Percentiles rank a stretch among this genome's conserved stretches.
phyloP scores from a whole-genome alignment of 1,139 yeast genomes.

The Kurtzmaniella quercitrusa region DNA sequence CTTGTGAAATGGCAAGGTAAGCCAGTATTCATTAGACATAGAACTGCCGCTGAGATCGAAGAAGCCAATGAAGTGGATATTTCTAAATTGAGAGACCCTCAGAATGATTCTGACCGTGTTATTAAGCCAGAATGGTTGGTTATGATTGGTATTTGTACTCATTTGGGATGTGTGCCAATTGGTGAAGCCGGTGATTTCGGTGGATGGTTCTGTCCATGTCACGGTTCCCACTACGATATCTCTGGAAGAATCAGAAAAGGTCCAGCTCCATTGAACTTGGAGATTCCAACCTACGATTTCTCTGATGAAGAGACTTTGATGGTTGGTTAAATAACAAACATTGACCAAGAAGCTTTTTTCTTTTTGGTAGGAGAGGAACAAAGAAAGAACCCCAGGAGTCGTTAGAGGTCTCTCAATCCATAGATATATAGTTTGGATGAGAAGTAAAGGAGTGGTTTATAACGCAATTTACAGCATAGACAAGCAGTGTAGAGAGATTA shows the following conservation, averaged over 20 bases:
- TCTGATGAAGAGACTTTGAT: slow-evolving; percentile 73
- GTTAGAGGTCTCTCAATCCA: neutral
- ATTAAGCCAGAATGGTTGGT: slow-evolving; percentile 97
- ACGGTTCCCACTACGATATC: slow-evolving; percentile 99
- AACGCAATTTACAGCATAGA: slow-evolving; percentile 1
- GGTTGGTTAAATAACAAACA: slow-evolving; percentile 45
- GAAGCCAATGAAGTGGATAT: slow-evolving; percentile 88
- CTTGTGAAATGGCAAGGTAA: slow-evolving; percentile 99
- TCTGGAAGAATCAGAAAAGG: slow-evolving; percentile 99
- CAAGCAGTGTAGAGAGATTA: neutral
- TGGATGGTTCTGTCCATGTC: slow-evolving; percentile 99
- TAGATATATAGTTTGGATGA: neutral
- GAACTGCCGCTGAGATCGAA: slow-evolving; percentile 87
- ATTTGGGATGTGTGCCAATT: slow-evolving; percentile 99
- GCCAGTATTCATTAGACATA: slow-evolving; percentile 99
- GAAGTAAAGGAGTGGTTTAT: neutral
- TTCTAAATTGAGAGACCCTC: slow-evolving; percentile 83
- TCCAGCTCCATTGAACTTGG: slow-evolving; percentile 99
- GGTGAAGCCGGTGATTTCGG: slow-evolving; percentile 99
- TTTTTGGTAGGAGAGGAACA: neutral
- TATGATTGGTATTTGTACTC: slow-evolving; percentile 99
- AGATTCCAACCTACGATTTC: slow-evolving; percentile 89
- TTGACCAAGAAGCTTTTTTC: neutral
- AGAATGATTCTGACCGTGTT: slow-evolving; percentile 89
- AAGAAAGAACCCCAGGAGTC: neutral